Evolutionary conservation across 1,284 basidiomycete species (phyloP).

Genomic region (Tilletia caries): DNA sequence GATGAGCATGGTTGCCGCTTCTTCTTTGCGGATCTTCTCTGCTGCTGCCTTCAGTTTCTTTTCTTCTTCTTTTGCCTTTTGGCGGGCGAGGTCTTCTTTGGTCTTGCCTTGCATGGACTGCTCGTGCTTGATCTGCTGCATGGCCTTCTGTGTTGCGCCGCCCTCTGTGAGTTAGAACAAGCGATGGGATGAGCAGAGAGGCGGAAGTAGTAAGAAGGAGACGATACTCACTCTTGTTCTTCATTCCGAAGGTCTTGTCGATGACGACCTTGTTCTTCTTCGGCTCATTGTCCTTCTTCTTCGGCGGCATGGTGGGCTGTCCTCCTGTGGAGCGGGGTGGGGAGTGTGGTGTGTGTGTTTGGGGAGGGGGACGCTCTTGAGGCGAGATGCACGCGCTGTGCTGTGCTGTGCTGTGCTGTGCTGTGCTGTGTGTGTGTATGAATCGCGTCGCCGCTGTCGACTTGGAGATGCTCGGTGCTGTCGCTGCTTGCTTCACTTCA

Average conservation of each 20-base stretch:
- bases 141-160: constrained; percentile 81
- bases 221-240: constrained; percentile 65
- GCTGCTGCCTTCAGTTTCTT: constrained; percentile 82
- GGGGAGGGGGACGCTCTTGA: not conserved
- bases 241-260: constrained; percentile 70
- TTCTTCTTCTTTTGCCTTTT: constrained; percentile 74
- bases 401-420: too few relatives aligned
- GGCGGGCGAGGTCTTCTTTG: constrained; percentile 72
- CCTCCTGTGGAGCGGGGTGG: too few relatives aligned
- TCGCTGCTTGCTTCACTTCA: too few relatives aligned
- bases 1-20: constrained; percentile 49
- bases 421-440: too few relatives aligned
- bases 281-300: constrained; percentile 58
- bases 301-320: constrained; percentile 42
- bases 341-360: not conserved
- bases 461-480: too few relatives aligned
- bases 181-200: too few relatives aligned
- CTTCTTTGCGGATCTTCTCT: constrained; percentile 62
- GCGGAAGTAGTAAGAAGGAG: constrained; percentile 20
- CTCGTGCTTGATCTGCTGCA: constrained; percentile 75
- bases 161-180: constrained; percentile 61
- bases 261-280: constrained; percentile 36
- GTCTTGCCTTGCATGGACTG: constrained; percentile 63
- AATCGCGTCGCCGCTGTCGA: too few relatives aligned
- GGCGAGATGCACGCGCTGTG: too few relatives aligned